A percentile compares a stretch with the other conserved stretches of the same genome.
Conservation (phyloP, 345 rosid genomes). For the Eucalyptus sideroxylon region DNA sequence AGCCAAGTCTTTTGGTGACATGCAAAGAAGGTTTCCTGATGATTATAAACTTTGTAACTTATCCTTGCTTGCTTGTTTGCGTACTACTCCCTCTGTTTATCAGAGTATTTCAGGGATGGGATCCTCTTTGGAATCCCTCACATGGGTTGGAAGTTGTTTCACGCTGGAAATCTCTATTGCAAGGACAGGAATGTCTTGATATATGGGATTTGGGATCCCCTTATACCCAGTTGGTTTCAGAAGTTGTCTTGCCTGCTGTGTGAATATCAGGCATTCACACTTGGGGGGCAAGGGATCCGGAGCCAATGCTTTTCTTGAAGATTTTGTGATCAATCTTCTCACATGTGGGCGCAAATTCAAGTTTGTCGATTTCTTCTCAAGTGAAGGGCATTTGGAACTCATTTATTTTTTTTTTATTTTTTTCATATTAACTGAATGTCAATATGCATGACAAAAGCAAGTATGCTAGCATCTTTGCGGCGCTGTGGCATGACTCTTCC, state of each 20-base stretch:
- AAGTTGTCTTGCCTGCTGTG: conserved; percentile 70
- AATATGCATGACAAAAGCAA: neutral
- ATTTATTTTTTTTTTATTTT: no score
- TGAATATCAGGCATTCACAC: conserved; percentile 68
- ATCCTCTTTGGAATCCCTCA: conserved; percentile 6
- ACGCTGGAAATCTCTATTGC: conserved; percentile 56
- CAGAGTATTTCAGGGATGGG: no score
- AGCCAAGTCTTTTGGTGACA: neutral
- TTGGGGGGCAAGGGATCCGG: conserved; percentile 82
- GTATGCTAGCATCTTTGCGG: accelerated
- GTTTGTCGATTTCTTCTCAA: accelerated
- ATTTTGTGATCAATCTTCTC: accelerated
- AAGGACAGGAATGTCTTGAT: conserved; percentile 40
- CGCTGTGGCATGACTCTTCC: no score
- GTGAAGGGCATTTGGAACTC: neutral
- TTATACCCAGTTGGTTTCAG: conserved; percentile 58
- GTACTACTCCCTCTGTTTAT: no score
- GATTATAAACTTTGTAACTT: no score
- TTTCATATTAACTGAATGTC: no score
- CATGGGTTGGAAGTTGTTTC: conserved; percentile 37
- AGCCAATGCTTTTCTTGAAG: conserved; percentile 45
- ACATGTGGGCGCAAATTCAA: no score
- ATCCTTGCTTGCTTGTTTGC: no score
- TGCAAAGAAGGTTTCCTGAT: no score
- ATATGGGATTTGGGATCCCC: conserved; percentile 63